Evolutionary conservation across 1,139 yeast genomes (phyloP).

Genomic region (Geotrichum fermentans): DNA sequence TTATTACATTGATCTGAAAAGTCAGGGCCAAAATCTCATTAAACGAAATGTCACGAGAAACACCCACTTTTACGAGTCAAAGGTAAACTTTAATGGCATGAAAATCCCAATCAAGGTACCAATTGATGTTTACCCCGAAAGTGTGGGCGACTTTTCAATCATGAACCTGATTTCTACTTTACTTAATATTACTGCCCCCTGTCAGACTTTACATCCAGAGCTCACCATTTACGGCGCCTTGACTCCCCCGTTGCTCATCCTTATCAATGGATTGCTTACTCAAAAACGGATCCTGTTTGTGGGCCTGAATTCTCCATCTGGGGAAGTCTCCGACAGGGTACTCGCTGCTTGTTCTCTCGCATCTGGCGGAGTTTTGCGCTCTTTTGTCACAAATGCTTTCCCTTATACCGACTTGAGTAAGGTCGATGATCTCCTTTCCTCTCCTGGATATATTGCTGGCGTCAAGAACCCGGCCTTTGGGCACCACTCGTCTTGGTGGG

Average conservation of each 20-base stretch:
- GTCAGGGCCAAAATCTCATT: slow-evolving; percentile 28
- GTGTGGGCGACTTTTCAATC: slow-evolving; percentile 35
- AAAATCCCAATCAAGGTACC: slow-evolving; percentile 34
- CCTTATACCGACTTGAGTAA: slow-evolving; percentile 62
- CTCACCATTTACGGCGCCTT: slow-evolving; percentile 49
- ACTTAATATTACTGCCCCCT: slow-evolving; percentile 25
- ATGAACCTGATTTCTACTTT: slow-evolving; percentile 29
- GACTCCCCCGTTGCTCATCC: slow-evolving; percentile 55
- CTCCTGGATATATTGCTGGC: slow-evolving; percentile 58
- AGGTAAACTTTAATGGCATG: slow-evolving; percentile 32
- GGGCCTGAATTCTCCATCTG: slow-evolving; percentile 53
- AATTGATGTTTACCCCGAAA: slow-evolving; percentile 35
- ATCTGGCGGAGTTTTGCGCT: slow-evolving; percentile 54
- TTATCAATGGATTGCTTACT: slow-evolving; percentile 55
- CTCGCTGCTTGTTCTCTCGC: slow-evolving; percentile 51
- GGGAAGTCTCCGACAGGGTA: slow-evolving; percentile 52
- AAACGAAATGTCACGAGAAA: slow-evolving; percentile 29
- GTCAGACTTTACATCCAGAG: slow-evolving; percentile 36
- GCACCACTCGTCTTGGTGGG: slow-evolving; percentile 55
- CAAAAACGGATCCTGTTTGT: slow-evolving; percentile 53
- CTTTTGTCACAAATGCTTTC: slow-evolving; percentile 47
- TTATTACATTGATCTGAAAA: slow-evolving; percentile 33
- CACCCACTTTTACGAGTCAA: slow-evolving; percentile 36
- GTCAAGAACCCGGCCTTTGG: slow-evolving; percentile 65
- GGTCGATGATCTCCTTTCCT: slow-evolving; percentile 50